Conservation (phyloP, 2,329 filamentous ascomycete genomes). For the Colletotrichum sojae region DNA sequence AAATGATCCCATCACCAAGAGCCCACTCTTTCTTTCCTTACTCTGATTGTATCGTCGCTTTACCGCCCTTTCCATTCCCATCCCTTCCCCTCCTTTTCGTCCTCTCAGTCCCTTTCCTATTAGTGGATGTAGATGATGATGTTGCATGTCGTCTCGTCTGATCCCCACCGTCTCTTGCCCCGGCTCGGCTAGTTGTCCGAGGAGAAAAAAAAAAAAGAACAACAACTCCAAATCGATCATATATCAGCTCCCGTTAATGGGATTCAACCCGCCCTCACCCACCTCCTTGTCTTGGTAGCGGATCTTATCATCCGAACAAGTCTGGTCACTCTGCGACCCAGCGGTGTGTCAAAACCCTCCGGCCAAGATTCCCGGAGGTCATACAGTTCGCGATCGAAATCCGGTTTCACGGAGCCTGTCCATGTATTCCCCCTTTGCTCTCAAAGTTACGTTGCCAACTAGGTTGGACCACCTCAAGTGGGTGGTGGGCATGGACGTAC, state of each 20-base stretch:
- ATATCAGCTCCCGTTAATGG: conserved; percentile 21
- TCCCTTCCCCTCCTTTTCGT: not conserved
- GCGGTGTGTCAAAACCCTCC: not conserved
- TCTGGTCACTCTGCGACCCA: not conserved
- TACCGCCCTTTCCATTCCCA: conserved; percentile 1
- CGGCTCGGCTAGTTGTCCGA: conserved; percentile 25
- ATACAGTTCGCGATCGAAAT: conserved; percentile 1
- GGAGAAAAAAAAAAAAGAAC: not conserved
- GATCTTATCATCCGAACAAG: not conserved
- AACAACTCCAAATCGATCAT: not conserved
- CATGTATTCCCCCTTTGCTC: not conserved
- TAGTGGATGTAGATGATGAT: not conserved
- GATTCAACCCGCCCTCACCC: conserved; percentile 2
- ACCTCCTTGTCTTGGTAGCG: not conserved
- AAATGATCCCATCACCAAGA: conserved; percentile 9
- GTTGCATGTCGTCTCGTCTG: conserved; percentile 4
- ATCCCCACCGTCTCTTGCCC: conserved; percentile 3
- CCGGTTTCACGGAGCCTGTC: conserved; percentile 5
- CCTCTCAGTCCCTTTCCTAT: not conserved
- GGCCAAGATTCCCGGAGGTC: not conserved
- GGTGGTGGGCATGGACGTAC: conserved; percentile 20
- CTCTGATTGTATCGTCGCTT: not conserved
- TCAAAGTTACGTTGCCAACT: conserved; percentile 18
- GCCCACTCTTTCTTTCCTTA: not conserved
- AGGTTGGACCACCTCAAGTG: conserved; percentile 29